phyloP scores from a whole-genome alignment of 139 green algal species.

The Chlamydomonas sp. region DNA sequence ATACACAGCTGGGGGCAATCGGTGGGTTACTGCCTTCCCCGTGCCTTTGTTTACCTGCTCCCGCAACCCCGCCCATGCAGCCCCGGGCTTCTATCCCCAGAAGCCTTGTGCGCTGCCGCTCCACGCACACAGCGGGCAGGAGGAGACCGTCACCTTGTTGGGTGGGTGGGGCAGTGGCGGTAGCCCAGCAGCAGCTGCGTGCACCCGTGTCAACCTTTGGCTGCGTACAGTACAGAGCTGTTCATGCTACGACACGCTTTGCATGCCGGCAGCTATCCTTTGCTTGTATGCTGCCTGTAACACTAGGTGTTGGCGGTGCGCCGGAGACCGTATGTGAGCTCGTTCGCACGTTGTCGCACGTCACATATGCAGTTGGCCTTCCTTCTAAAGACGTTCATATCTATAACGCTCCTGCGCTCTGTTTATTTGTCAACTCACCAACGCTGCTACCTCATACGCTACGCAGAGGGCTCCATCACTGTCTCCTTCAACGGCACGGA shows the following conservation, averaged over 20 bases:
- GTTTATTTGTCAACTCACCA: background rate
- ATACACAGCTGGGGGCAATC: background rate
- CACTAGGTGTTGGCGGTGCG: too few relatives aligned
- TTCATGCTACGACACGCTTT: too few relatives aligned
- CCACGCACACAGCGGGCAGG: background rate
- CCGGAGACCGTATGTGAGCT: too few relatives aligned
- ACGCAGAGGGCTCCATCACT: background rate
- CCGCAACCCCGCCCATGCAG: background rate
- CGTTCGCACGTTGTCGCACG: too few relatives aligned
- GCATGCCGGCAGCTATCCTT: too few relatives aligned
- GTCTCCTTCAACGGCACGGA: background rate
- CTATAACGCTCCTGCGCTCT: too few relatives aligned
- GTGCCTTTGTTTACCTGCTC: background rate
- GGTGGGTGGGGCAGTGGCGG: background rate
- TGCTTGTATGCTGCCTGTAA: too few relatives aligned
- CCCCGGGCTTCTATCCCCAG: slow-evolving; percentile 5
- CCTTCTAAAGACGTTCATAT: too few relatives aligned
- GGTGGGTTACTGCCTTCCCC: background rate
- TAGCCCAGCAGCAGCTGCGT: background rate
- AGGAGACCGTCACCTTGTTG: background rate
- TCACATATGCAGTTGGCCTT: too few relatives aligned
- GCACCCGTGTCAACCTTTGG: too few relatives aligned
- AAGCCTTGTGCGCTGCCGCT: background rate
- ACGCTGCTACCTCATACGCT: too few relatives aligned
- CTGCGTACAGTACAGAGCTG: too few relatives aligned